phyloP scores from a whole-genome alignment of 352 stramenopile species.

The Pythium folliculosum region DNA sequence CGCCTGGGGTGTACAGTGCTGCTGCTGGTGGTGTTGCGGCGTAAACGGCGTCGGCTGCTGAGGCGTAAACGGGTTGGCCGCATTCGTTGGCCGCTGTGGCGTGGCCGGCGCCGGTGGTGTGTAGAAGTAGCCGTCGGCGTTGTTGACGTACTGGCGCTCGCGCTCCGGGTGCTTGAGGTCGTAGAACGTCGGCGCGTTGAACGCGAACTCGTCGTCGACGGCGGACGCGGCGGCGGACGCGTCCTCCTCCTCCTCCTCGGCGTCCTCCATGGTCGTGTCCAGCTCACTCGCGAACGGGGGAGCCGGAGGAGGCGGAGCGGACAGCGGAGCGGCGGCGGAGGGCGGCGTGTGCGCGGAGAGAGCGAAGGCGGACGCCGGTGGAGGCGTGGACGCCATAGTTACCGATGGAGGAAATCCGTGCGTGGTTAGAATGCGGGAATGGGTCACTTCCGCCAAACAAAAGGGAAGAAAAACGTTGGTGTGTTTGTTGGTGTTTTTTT shows the following conservation, averaged over 20 bases:
- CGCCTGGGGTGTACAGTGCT: neutral
- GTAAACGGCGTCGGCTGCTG: neutral
- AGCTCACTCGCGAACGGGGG: constrained; percentile 11
- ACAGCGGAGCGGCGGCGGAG: neutral
- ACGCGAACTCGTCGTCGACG: constrained; percentile 66
- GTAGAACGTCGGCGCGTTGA: constrained; percentile 83
- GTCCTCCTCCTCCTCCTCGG: constrained; percentile 34
- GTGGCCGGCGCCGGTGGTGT: constrained; percentile 9
- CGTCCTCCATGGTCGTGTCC: constrained; percentile 40
- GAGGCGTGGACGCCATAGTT: constrained; percentile 12
- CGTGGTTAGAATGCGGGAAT: neutral
- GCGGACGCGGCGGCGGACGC: neutral
- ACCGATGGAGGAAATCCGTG: neutral
- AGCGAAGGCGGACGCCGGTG: neutral
- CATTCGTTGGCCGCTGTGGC: neutral
- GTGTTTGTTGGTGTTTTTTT: neutral
- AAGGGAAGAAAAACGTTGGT: neutral
- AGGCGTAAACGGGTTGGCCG: too few relatives aligned
- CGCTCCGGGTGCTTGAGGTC: constrained; percentile 73
- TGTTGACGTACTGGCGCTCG: constrained; percentile 81
- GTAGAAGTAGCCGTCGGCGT: constrained; percentile 84
- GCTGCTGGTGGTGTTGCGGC: neutral
- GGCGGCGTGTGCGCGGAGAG: constrained; percentile 1
- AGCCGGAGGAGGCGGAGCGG: neutral
- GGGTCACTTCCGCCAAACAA: neutral